Evolutionary conservation across 345 rosid species (phyloP).

Genomic region (Gynandropsis gynandra): DNA sequence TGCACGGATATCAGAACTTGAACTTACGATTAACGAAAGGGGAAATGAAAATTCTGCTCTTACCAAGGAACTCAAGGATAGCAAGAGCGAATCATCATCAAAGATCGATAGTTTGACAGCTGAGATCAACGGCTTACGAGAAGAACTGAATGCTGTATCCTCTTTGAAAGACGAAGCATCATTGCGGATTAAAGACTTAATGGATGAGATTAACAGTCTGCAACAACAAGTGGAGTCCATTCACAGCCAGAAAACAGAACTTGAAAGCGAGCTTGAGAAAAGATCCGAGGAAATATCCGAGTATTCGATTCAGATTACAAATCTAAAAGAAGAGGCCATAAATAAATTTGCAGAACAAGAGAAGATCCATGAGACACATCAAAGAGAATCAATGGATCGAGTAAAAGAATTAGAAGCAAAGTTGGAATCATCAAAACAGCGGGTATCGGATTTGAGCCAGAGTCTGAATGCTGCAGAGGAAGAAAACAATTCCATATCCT

Average conservation of each 20-base stretch:
- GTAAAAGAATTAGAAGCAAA: constrained; percentile 22
- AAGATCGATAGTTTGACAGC: constrained; percentile 46
- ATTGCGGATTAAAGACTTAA: constrained; percentile 33
- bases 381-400: constrained; percentile 35
- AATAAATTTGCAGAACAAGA: constrained; percentile 33
- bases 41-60: constrained; percentile 43
- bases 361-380: constrained; percentile 35
- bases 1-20: constrained; percentile 47
- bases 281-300: constrained; percentile 51
- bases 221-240: constrained; percentile 46
- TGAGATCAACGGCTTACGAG: constrained; percentile 36
- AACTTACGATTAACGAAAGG: constrained; percentile 36
- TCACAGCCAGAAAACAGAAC: constrained; percentile 44
- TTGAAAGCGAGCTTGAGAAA: constrained; percentile 46
- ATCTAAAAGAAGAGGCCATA: constrained; percentile 35
- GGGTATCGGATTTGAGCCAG: constrained; percentile 41
- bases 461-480: constrained; percentile 35
- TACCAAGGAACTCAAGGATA: constrained; percentile 46
- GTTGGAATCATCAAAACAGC: constrained; percentile 51
- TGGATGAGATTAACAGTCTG: constrained; percentile 44
- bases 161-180: constrained; percentile 55
- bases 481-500: constrained; percentile 47
- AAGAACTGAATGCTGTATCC: constrained; percentile 34
- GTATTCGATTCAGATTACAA: constrained; percentile 33
- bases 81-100: constrained; percentile 42